A percentile compares a stretch with the other conserved stretches of the same genome.
These are phyloP conservation scores for Neurospora intermedia DNA, from an alignment of 495 filamentous ascomycete species.

Conservation along the genomic window DNA sequence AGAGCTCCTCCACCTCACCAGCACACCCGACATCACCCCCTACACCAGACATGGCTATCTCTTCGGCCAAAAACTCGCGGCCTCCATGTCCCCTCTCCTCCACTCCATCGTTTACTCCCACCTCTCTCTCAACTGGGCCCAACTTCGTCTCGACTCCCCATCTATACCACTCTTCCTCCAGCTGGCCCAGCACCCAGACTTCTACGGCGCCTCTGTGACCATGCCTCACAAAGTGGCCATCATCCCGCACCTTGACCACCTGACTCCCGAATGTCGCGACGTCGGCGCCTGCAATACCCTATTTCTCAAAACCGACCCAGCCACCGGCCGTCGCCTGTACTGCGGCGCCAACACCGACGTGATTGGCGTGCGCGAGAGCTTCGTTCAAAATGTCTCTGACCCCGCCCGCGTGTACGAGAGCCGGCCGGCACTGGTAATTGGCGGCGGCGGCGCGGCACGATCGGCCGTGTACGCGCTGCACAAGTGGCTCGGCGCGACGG, in stretches of 20 bases:
- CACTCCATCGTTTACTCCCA: slow-evolving; percentile 53
- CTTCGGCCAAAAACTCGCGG: slow-evolving; percentile 44
- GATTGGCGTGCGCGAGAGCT: slow-evolving; percentile 58
- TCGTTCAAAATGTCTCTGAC: slow-evolving; percentile 45
- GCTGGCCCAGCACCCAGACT: slow-evolving; percentile 23
- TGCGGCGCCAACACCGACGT: slow-evolving; percentile 70
- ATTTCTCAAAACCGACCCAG: slow-evolving; percentile 40
- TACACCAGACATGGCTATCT: slow-evolving; percentile 42
- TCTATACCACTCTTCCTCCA: slow-evolving; percentile 33
- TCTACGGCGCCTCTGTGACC: slow-evolving; percentile 49
- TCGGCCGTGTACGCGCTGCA: slow-evolving; percentile 58
- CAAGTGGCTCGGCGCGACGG: slow-evolving; percentile 51
- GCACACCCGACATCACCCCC: slow-evolving; percentile 13
- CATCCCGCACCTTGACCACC: slow-evolving; percentile 54
- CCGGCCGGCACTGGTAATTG: slow-evolving; percentile 49
- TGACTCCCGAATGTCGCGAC: slow-evolving; percentile 55
- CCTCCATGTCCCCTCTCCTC: slow-evolving; percentile 61
- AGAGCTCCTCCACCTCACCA: neutral
- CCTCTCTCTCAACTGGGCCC: slow-evolving; percentile 49
- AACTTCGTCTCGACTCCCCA: slow-evolving; percentile 44
- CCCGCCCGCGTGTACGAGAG: slow-evolving; percentile 32
- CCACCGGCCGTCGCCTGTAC: slow-evolving; percentile 32
- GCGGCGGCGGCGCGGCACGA: slow-evolving; percentile 61
- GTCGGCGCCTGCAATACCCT: slow-evolving; percentile 69
- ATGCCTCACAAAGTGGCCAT: slow-evolving; percentile 70